Percentiles rank a stretch among this genome's conserved stretches.
Evolutionary conservation across 2,329 filamentous ascomycete genomes (phyloP).

Genomic region (Eurotiales sp.): DNA sequence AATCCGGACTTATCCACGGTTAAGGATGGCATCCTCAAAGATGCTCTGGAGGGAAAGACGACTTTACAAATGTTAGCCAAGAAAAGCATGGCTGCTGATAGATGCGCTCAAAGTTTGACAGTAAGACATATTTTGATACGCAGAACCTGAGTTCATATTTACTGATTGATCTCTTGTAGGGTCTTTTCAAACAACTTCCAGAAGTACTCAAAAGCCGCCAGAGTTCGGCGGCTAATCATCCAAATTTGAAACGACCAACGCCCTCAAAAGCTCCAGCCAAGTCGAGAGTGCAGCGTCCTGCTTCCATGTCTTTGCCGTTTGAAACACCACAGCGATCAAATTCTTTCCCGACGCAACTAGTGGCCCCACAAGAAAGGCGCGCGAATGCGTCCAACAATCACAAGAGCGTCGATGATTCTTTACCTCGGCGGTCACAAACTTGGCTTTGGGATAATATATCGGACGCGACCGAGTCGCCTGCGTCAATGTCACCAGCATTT

Average conservation of each 20-base stretch:
- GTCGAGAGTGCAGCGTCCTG: slow-evolving; percentile 17
- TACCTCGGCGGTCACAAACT: slow-evolving; percentile 14
- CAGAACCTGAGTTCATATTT: not conserved
- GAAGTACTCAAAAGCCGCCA: slow-evolving; percentile 61
- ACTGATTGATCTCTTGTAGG: slow-evolving; percentile 44
- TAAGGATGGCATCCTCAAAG: slow-evolving; percentile 71
- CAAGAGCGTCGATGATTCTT: slow-evolving; percentile 29
- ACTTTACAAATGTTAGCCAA: slow-evolving; percentile 75
- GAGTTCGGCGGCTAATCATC: slow-evolving; percentile 40
- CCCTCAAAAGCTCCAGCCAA: slow-evolving; percentile 24
- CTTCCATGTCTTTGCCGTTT: slow-evolving; percentile 15
- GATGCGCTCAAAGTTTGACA: slow-evolving; percentile 72
- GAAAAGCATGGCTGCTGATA: slow-evolving; percentile 82
- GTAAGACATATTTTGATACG: slow-evolving; percentile 47
- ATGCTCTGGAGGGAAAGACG: slow-evolving; percentile 79
- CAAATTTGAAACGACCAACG: slow-evolving; percentile 47
- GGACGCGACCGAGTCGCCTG: slow-evolving; percentile 26
- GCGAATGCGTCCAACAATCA: slow-evolving; percentile 18
- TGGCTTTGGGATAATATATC: slow-evolving; percentile 24
- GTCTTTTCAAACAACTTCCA: slow-evolving; percentile 79
- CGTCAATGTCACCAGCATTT: slow-evolving; percentile 27
- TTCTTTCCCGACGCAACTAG: slow-evolving; percentile 37
- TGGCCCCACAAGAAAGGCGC: slow-evolving; percentile 17
- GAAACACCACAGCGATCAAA: slow-evolving; percentile 31
- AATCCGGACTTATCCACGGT: slow-evolving; percentile 59